Conservation (phyloP, 139 green algal species). For the Chlamydomonas asymmetrica region DNA sequence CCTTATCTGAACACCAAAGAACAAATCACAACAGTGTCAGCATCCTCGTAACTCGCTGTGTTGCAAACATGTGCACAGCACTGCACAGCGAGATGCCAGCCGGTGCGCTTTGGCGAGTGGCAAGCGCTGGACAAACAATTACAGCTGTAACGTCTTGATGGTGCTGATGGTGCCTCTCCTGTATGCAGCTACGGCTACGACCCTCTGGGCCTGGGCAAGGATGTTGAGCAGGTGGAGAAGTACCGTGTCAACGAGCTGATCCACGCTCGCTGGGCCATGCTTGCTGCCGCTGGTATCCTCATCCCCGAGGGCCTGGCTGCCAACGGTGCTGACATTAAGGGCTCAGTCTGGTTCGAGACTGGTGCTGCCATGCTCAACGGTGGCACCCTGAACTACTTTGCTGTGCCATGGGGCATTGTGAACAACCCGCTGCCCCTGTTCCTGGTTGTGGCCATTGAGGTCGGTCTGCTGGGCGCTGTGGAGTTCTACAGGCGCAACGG, state of each 20-base stretch:
- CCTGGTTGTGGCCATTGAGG: slow-evolving; percentile 75
- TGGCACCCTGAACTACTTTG: slow-evolving; percentile 94
- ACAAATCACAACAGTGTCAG: too few relatives aligned
- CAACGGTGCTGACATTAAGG: slow-evolving; percentile 86
- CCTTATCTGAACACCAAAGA: too few relatives aligned
- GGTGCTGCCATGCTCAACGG: slow-evolving; percentile 91
- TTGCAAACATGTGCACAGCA: too few relatives aligned
- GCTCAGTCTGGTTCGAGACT: slow-evolving; percentile 93
- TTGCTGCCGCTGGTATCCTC: slow-evolving; percentile 92
- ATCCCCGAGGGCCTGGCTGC: slow-evolving; percentile 93
- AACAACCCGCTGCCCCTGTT: slow-evolving; percentile 90
- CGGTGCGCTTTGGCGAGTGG: too few relatives aligned
- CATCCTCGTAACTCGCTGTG: too few relatives aligned
- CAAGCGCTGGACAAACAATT: too few relatives aligned
- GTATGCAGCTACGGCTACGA: slow-evolving; percentile 94
- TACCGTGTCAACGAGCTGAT: slow-evolving; percentile 92
- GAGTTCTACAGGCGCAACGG: slow-evolving; percentile 85
- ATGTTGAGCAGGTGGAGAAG: slow-evolving; percentile 82
- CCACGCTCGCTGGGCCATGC: slow-evolving; percentile 97
- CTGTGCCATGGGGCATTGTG: slow-evolving; percentile 85
- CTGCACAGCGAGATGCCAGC: too few relatives aligned
- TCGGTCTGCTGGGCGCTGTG: slow-evolving; percentile 84
- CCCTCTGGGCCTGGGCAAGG: slow-evolving; percentile 89
- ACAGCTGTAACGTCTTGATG: too few relatives aligned
- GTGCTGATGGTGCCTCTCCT: too few relatives aligned